Evolutionary conservation across 2,329 filamentous ascomycete genomes (phyloP).

Genomic region (Talaromyces amestolkiae): DNA sequence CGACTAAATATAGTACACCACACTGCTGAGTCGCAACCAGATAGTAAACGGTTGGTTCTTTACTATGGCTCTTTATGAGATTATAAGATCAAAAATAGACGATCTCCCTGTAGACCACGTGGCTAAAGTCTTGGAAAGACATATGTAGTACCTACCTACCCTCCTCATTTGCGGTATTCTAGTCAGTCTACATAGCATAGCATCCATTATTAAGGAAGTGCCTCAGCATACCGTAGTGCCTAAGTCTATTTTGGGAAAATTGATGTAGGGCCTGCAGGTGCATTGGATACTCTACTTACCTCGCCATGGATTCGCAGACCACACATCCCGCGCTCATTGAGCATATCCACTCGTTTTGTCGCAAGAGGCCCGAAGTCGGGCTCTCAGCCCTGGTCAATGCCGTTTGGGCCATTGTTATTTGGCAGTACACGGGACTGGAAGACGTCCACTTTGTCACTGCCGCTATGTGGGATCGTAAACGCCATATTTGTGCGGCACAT

Average conservation of each 20-base stretch:
- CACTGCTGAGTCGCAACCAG: not conserved
- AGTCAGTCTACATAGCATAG: too few relatives aligned
- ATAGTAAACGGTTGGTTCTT: not conserved
- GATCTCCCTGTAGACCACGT: not conserved
- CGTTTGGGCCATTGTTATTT: slow-evolving; percentile 1
- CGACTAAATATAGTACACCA: not conserved
- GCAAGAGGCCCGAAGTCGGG: not conserved
- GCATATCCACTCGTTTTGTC: not conserved
- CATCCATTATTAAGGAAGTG: too few relatives aligned
- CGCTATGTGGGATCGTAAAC: not conserved
- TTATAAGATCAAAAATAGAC: not conserved
- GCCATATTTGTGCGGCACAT: not conserved
- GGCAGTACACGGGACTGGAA: not conserved
- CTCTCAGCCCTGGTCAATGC: not conserved
- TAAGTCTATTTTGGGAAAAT: not conserved
- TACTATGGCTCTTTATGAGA: not conserved
- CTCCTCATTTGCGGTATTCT: not conserved
- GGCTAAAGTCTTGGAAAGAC: not conserved
- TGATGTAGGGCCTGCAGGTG: not conserved
- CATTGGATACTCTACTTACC: not conserved
- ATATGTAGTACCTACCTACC: not conserved
- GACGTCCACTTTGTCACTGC: not conserved
- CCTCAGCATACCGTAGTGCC: not conserved
- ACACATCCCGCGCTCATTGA: not conserved
- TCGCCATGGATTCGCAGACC: not conserved